Conservation (phyloP, 257 asterid genomes). For the Ligustrum vulgare region DNA sequence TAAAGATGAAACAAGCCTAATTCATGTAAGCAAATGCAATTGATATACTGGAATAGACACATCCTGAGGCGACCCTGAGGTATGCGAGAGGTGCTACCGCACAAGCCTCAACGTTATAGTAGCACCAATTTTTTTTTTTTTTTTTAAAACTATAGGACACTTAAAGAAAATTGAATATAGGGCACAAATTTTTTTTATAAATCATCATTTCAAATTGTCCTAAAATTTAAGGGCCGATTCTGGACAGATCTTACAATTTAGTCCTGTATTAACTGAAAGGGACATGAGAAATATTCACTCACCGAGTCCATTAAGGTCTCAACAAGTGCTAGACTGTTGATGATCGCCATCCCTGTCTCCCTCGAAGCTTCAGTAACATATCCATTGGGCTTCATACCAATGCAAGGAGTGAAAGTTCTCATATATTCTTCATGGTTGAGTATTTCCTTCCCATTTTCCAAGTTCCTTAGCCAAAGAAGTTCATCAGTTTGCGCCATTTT, state of each 20-base stretch:
- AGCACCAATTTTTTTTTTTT: no score
- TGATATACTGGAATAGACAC: background rate
- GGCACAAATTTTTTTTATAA: no score
- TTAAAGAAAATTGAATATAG: no score
- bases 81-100: no score
- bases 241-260: background rate
- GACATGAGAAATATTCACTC: conserved; percentile 20
- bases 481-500: conserved; percentile 69
- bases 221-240: no score
- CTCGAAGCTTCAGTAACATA: conserved; percentile 54
- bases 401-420: conserved; percentile 42
- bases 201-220: no score
- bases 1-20: background rate
- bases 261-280: background rate
- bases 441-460: conserved; percentile 54
- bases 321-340: conserved; percentile 51
- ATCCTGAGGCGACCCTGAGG: no score
- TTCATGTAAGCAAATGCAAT: background rate
- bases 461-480: conserved; percentile 74
- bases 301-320: conserved; percentile 66
- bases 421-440: conserved; percentile 49
- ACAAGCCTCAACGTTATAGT: no score
- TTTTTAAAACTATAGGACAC: no score
- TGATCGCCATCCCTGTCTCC: conserved; percentile 44
- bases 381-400: conserved; percentile 51